phyloP scores from a whole-genome alignment of 2,329 filamentous ascomycete species.

The Aspergillus novoparasiticus region DNA sequence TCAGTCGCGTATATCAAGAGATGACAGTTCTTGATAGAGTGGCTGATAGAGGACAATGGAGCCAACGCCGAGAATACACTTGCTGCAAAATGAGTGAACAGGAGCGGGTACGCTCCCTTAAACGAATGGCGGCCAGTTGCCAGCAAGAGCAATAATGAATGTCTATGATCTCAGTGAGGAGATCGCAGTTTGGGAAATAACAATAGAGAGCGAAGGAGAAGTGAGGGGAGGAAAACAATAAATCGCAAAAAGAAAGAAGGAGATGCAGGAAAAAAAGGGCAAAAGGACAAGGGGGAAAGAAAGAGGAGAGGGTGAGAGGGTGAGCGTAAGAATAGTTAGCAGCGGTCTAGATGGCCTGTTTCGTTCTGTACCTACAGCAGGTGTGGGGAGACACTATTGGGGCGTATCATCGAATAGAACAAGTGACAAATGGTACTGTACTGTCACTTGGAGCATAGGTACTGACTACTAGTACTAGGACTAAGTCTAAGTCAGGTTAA shows the following conservation, averaged over 20 bases:
- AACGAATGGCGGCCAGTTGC: slow-evolving; percentile 31
- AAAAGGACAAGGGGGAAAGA: slow-evolving; percentile 2
- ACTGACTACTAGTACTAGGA: not conserved
- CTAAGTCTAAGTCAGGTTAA: not conserved
- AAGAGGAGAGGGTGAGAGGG: slow-evolving; percentile 1
- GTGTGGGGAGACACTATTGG: slow-evolving; percentile 6
- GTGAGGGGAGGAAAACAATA: slow-evolving; percentile 1
- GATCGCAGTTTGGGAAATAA: not conserved
- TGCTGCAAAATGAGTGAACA: slow-evolving; percentile 31
- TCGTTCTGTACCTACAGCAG: not conserved
- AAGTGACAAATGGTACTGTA: not conserved
- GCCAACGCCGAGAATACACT: slow-evolving; percentile 8
- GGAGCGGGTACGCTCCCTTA: slow-evolving; percentile 22
- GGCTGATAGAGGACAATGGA: slow-evolving; percentile 10
- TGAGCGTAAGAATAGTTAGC: not conserved
- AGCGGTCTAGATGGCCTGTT: slow-evolving; percentile 22
- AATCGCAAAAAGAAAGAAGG: slow-evolving; percentile 12
- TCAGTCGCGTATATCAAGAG: not conserved
- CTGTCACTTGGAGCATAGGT: not conserved
- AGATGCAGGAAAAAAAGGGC: slow-evolving; percentile 25
- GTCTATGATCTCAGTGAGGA: not conserved
- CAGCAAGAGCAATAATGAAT: slow-evolving; percentile 14
- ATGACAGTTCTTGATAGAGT: not conserved
- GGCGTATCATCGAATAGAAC: not conserved
- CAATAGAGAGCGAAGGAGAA: slow-evolving; percentile 9